phyloP scores from a whole-genome alignment of 192 early-diverging fungal genomes.

The Coemansia biformis region DNA sequence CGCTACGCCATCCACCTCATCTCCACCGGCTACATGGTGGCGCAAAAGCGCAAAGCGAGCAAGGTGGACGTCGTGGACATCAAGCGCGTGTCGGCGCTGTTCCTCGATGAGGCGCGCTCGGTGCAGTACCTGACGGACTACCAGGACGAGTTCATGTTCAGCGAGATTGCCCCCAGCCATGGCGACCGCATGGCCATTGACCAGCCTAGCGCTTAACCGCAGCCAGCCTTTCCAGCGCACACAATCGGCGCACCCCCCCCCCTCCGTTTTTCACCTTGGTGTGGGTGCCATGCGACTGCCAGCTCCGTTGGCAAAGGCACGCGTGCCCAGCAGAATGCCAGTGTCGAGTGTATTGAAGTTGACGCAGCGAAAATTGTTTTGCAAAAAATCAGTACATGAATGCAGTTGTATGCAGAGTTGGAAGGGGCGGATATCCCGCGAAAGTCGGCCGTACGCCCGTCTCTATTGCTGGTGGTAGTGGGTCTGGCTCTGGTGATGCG shows the following conservation, averaged over 20 bases:
- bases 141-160: slow-evolving; percentile 93
- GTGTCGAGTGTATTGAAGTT: no score
- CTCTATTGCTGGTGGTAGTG: no score
- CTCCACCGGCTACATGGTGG: slow-evolving; percentile 86
- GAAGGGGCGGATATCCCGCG: no score
- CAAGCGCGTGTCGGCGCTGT: slow-evolving; percentile 87
- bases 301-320: no score
- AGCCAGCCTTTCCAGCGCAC: no score
- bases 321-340: no score
- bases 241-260: background rate
- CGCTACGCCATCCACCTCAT: slow-evolving; percentile 96
- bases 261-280: background rate
- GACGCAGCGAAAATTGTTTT: no score
- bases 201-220: slow-evolving; percentile 9
- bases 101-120: slow-evolving; percentile 94
- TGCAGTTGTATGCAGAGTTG: no score
- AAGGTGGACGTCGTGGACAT: slow-evolving; percentile 93
- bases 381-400: no score
- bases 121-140: slow-evolving; percentile 93
- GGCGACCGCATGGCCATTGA: slow-evolving; percentile 32
- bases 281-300: no score
- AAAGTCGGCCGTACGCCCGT: no score
- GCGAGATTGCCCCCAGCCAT: slow-evolving; percentile 30
- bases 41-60: slow-evolving; percentile 79
- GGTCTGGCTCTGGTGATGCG: no score